Evolutionary conservation across 2,329 filamentous ascomycete genomes (phyloP), one percentile per base, ranked within the genome.

Genomic region (Huntiella omanensis): DNA sequence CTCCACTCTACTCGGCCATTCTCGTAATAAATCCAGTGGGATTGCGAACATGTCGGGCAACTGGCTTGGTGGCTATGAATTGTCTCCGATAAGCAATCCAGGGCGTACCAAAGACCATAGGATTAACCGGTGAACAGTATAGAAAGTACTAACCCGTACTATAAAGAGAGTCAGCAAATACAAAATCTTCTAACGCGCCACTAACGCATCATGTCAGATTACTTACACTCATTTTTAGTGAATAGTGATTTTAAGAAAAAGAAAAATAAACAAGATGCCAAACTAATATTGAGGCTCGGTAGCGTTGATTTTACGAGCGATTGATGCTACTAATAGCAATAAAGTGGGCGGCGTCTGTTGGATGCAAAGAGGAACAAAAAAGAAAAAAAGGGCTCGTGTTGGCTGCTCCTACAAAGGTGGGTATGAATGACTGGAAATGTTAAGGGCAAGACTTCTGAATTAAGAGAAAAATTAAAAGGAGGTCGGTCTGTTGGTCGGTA

Each of bases 381-480:
- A 28, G 3, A 4, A 28, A 28, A 28, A 28, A 28, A 28, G 22
- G 22, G 22, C 22, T 28, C 22, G 22, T 28, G 22, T 28, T 28
- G 22, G 22, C 8, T 7, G 22, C 22, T 28, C 22, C 22, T 28
- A 2, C 22, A 10, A 28, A 28, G 16, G 33, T 35, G 15, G 17
- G 19, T 19, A 5, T 5, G 33, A 4, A 19, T 19, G 17, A 19
- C 17, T 11, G 4, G 38, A n/a, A 17, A 17, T 43, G 12, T 32
- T 41, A 8, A 19, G 7, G 39, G 22, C 6, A 4, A 10, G 10
- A 32, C 4, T 19, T 39, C 15, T 41, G 40, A 32, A 41, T 41
- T 41, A 41, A 41, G 15, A 33, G 19, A 37, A 43, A 48, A 48
- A 48, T 48, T 48, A 48, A 48, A 28, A 48, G 46, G 46, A 48